These are phyloP conservation scores for Chaetomiaceae sp. DNA, from an alignment of 2,329 filamentous ascomycete genomes.

Conservation along the genomic window DNA sequence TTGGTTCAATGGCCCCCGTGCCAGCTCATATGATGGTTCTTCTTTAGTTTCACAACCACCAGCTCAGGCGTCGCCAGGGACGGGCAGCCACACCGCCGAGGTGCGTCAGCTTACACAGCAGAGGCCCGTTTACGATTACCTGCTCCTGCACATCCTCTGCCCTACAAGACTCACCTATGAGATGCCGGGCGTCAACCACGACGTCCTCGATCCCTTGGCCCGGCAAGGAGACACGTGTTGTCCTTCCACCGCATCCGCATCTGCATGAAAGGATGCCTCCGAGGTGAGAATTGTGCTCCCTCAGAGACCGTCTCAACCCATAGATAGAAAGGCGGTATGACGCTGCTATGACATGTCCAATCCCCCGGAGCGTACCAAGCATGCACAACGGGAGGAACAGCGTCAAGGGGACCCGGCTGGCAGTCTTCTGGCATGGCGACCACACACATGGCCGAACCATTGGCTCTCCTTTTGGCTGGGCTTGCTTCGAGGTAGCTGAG, in stretches of 20 bases:
- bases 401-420: not conserved
- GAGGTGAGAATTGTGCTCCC: not conserved
- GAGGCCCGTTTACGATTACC: not conserved
- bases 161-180: not conserved
- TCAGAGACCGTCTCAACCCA: not conserved
- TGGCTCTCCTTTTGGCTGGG: conserved; percentile 6
- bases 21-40: no score
- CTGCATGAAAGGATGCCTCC: not conserved
- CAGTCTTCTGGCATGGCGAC: not conserved
- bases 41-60: no score
- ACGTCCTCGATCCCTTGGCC: not conserved
- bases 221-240: conserved; percentile 6
- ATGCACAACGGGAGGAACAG: not conserved
- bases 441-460: conserved; percentile 8
- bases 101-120: not conserved
- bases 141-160: not conserved
- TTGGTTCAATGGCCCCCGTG: no score
- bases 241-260: no score
- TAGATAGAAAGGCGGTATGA: not conserved
- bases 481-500: not conserved
- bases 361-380: not conserved
- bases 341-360: not conserved
- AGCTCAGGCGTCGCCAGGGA: no score
- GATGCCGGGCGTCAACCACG: not conserved
- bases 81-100: not conserved